Evolutionary conservation across 2,329 filamentous ascomycete genomes (phyloP).

Genomic region (Fusarium keratoplasticum): DNA sequence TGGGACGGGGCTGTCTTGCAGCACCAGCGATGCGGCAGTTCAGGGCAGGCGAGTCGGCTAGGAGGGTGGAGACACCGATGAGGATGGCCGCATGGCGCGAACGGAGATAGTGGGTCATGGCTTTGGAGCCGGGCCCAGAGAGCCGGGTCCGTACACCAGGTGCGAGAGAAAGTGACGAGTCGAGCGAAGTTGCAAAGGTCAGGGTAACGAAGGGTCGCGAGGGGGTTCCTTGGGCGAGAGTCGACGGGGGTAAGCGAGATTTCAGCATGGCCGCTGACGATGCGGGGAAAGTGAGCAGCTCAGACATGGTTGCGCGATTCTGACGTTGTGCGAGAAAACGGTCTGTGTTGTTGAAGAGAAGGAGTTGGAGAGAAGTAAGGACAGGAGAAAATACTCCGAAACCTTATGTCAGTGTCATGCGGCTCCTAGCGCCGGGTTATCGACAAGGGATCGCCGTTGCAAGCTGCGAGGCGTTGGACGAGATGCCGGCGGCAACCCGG

Average conservation of each 20-base stretch:
- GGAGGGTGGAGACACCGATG: slow-evolving; percentile 84
- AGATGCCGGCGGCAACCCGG: slow-evolving; percentile 33
- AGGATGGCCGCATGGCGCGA: slow-evolving; percentile 86
- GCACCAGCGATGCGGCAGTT: slow-evolving; percentile 80
- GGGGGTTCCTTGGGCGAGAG: background rate
- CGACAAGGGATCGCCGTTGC: slow-evolving; percentile 10
- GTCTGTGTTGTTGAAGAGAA: background rate
- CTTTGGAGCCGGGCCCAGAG: slow-evolving; percentile 85
- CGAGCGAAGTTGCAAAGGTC: slow-evolving; percentile 92
- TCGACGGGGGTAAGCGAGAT: slow-evolving; percentile 46
- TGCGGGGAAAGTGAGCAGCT: slow-evolving; percentile 49
- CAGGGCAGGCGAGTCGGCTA: slow-evolving; percentile 85
- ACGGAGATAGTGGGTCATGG: slow-evolving; percentile 93
- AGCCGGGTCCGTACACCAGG: slow-evolving; percentile 85
- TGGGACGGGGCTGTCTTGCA: slow-evolving; percentile 78
- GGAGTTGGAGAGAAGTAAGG: background rate
- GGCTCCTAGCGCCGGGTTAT: slow-evolving; percentile 7
- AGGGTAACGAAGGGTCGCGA: slow-evolving; percentile 73
- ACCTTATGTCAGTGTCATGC: background rate
- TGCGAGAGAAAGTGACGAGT: slow-evolving; percentile 79
- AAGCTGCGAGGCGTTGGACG: background rate
- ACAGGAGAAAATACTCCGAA: background rate
- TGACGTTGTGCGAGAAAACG: background rate
- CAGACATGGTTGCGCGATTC: slow-evolving; percentile 45
- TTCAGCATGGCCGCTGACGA: slow-evolving; percentile 49